Base-by-base conservation (phyloP, 2,329 filamentous ascomycete species). In the Stemphylium lycopersici region DNA sequence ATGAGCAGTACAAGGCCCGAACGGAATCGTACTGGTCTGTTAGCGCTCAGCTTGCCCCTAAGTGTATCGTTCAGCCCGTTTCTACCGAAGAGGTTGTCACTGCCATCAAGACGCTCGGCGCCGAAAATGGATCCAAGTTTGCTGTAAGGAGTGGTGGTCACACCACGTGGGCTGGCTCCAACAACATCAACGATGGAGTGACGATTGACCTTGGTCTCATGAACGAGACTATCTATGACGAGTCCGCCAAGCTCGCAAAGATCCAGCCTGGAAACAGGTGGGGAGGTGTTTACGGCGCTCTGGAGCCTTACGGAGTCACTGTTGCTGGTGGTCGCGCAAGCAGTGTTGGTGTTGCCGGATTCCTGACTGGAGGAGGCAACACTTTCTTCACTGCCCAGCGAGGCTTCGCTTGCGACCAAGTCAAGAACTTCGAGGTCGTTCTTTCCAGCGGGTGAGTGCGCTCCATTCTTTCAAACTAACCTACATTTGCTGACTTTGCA, bases 361-460 rank as follows among this genome's bases (percentile, higher is more conserved):
- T 71, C 34, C 32, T 70, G 10, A 61, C 58, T 7, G 68, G 69
- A 24, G 68, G 69, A 11, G 69, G 70, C 1, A 69, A 66, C 29
- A 68, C 67, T 1, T 71, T 63, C 46, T 68, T 63, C 39, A 59
- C 61, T 22, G 58, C 55, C 16, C 55, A 56, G 11, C 46, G 62
- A 36, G 70, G 68, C 7, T 68, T 52, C 48, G 68, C 45, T 15
- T 70, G 58, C 53, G 71, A 65, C 61, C 70, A 54, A 37, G 67
- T 66, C 3, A 48, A 39, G 36, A 75, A 74, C 24, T 69, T 44
- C 33, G 69, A 76, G 42, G 58, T 78, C n/a, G 75, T 78, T 5
- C 69, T 77, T 32, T 73, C 74, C 32, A 63, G 63, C 42, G 77
- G 75, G 33, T 66, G 8, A 40, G 56, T 61, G 16, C 16, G 8